Percentiles rank a stretch among this genome's conserved stretches.
phyloP scores from a whole-genome alignment of 306 rosid species.

The Cucumis cinereus region DNA sequence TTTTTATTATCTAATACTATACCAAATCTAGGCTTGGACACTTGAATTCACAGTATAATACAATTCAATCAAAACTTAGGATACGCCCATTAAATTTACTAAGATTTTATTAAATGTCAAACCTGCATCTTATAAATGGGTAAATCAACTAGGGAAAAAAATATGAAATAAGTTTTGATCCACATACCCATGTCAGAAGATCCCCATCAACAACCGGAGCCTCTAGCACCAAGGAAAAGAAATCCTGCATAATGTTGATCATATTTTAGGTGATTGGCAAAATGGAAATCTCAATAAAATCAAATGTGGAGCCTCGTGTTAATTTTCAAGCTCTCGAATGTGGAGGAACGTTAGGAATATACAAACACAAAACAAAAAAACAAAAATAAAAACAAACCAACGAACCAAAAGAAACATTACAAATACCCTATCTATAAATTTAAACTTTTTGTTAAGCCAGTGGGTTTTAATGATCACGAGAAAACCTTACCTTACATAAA shows the following conservation, averaged over 20 bases:
- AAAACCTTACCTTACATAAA: constrained; percentile 85
- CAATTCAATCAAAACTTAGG: not conserved
- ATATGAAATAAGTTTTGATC: constrained; percentile 5
- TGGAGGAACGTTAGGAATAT: not conserved
- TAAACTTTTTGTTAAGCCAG: not conserved
- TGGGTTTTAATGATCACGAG: not conserved
- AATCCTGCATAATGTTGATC: constrained; percentile 40
- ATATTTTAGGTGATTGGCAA: not conserved
- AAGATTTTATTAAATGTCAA: not conserved
- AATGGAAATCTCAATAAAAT: not conserved
- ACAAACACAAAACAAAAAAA: not conserved
- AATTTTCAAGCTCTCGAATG: not conserved
- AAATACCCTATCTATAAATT: not conserved
- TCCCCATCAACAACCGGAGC: constrained; percentile 72
- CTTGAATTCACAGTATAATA: not conserved
- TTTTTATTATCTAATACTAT: too few relatives aligned
- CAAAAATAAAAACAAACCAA: too few relatives aligned
- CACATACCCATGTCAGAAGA: constrained; percentile 73
- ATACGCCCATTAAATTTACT: not conserved
- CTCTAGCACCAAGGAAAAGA: constrained; percentile 51
- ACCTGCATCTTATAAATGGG: not conserved
- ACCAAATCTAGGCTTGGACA: not conserved
- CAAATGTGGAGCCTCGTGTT: not conserved
- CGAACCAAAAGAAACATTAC: not conserved
- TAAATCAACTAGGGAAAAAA: not conserved